A percentile compares a stretch with the other conserved stretches of the same genome.
Conservation (phyloP, 139 green algal species). For the Chlamydomonas sphaeroides region DNA sequence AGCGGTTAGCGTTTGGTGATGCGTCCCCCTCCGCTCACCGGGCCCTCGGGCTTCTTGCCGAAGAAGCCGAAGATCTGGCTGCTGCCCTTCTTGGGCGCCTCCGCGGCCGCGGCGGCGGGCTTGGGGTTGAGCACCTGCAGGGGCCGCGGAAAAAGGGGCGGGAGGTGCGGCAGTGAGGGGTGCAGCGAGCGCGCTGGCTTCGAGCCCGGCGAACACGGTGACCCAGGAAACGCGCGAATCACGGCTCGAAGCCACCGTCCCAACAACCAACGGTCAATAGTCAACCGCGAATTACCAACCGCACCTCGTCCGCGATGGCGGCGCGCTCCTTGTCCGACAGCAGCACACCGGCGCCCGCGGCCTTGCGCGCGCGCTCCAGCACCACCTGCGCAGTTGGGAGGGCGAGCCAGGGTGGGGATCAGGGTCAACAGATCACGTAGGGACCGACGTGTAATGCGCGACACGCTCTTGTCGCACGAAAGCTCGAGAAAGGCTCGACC, state of each 20-base stretch:
- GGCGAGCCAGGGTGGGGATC: too few species aligned
- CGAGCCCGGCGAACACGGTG: too few species aligned
- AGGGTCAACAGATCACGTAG: too few species aligned
- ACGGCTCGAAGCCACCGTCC: neutral
- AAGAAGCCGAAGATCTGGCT: conserved; percentile 39
- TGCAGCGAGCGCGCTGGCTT: neutral
- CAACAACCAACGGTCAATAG: neutral
- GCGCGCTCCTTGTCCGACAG: conserved; percentile 11
- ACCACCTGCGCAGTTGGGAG: neutral
- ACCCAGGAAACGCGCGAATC: neutral
- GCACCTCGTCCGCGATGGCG: conserved; percentile 20
- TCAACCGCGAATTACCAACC: too few species aligned
- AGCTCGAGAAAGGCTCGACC: too few species aligned
- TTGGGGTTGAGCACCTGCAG: conserved; percentile 36
- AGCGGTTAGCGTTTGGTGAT: too few species aligned
- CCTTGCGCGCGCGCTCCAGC: conserved; percentile 34
- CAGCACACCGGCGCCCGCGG: conserved; percentile 20
- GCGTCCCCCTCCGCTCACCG: too few species aligned
- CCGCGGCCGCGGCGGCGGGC: neutral
- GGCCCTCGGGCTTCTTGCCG: neutral
- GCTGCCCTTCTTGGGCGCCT: neutral
- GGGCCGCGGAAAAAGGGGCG: neutral
- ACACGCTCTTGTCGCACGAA: too few species aligned
- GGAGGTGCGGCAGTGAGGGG: too few species aligned
- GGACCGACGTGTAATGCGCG: too few species aligned